Evolutionary conservation across 2,329 filamentous ascomycete species (phyloP).

Genomic region (Colletotrichum lentis): DNA sequence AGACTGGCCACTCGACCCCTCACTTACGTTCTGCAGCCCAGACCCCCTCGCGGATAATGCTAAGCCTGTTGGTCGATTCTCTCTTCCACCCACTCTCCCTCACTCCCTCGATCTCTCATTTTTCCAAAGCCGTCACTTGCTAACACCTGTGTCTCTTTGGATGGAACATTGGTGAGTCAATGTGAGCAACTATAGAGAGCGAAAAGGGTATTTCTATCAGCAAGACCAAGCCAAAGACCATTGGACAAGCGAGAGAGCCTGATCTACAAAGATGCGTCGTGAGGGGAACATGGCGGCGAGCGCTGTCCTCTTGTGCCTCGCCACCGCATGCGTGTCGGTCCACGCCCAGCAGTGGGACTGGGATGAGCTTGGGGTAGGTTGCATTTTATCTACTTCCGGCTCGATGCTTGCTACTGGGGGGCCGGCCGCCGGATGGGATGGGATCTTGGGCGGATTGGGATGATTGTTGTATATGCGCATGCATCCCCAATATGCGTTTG

Average conservation of each 20-base stretch:
- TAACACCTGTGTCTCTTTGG: not conserved
- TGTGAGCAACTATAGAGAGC: not conserved
- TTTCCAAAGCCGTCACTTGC: not conserved
- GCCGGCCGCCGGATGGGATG: not conserved
- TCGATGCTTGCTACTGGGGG: not conserved
- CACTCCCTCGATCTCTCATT: no score
- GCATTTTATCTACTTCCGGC: not conserved
- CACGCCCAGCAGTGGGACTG: conserved; percentile 18
- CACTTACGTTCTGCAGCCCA: not conserved
- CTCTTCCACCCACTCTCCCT: no score
- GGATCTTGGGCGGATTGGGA: not conserved
- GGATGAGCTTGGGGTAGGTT: conserved; percentile 33
- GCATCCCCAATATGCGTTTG: not conserved
- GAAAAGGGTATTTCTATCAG: not conserved
- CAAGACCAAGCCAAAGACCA: not conserved
- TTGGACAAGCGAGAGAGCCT: not conserved
- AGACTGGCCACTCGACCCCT: not conserved
- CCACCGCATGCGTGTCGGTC: conserved; percentile 13
- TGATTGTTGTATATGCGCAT: not conserved
- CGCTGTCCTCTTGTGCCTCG: not conserved
- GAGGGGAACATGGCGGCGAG: not conserved
- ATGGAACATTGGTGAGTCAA: not conserved
- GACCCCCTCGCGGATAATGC: not conserved
- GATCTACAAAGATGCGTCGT: conserved; percentile 4
- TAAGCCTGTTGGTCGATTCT: not conserved